Evolutionary conservation across 2,329 filamentous ascomycete genomes (phyloP), one percentile per base, ranked within the genome.

Genomic region (Cercospora brassicicola): DNA sequence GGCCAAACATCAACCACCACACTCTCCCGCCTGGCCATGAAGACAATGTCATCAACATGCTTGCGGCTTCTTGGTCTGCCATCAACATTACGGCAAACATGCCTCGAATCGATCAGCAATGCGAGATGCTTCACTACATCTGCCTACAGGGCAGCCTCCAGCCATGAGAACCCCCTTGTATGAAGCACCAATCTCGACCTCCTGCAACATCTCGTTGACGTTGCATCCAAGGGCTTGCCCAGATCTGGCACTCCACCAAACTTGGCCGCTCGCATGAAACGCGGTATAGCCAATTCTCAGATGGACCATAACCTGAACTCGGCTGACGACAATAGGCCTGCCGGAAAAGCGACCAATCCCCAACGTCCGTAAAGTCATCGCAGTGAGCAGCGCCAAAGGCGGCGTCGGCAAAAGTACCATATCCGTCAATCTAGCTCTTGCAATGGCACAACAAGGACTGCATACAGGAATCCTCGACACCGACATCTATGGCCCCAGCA

Each of bases 341-440:
- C 94, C 95, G 0, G 87, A 93, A 74, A 90, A 91, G 75, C 88
- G 92, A 72, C 89, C 88, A 73, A 96, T 99, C 73, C 86, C 87
- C 28, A 89, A 94, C 78, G 94, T 99, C 26, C 87, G 89, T 72
- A 97, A 96, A 78, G 89, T 97, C n/a, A 88, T 99, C 67, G 93
- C 94, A n/a, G 92, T 99, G 13, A 97, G 93, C 3, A 98, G 94
- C 1, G 95, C 95, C 13, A 99, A 99, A 78, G 95, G 95, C 2
- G 95, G 95, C n/a, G 95, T 99, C 0, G 95, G 95, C 1, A 99
- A 99, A 79, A 97, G 93, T 73, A 99, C 95, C 7, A 89, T 98
- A 55, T 90, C 94, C 67, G 91, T 92, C 92, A 99, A 99, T 75
- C 84, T 99, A 26, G 92, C 95, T 0, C 85, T 99, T 0, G 89